Evolutionary conservation across 1,284 basidiomycete genomes (phyloP), one percentile per base, ranked within the genome.

Genomic region (Boletus hoseneyae): DNA sequence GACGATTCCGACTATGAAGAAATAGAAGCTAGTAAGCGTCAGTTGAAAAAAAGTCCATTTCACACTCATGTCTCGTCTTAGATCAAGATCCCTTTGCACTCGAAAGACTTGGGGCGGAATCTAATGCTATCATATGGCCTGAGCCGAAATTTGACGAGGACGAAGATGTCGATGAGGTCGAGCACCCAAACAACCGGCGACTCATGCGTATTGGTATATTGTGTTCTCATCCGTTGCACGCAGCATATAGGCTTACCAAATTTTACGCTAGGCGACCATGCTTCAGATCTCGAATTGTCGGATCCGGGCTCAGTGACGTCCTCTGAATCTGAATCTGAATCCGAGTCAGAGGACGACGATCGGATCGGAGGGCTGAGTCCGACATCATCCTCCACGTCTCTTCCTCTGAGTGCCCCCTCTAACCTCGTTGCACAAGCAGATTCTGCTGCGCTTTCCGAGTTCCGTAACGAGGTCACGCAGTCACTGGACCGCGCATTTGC

Each of bases 401-500:
- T 71, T 52, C 59, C 68, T 44, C 51, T 73, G 62, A 52, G 69
- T 55, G 49, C 66, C 55, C 61, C 73, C 49, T 69, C 60, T 48
- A 57, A 62, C 51, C 67, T 71, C 5, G 69, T 70, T 42, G 59
- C 65, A 27, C 59, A 70, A 38, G 63, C 63, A 12, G 71, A 71
- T 36, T 70, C 70, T 10, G 78, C 79, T 52, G 78, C 77, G 2
- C 77, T 84, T 51, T 68, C 73, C 53, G 93, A 95, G 64, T 96
- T 96, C 73, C 74, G 71, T 41, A 71, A 72, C 29, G 93, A 96
- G 67, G 91, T 90, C 42, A 73, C 68, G 15, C 85, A 86, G 55
- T 93, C 91, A 15, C 77, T 96, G 43, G 88, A 91, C 51, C 87
- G 93, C 50, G 93, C 93, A 19, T 94, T 94, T 66, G 76, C 83